Evolutionary conservation across 495 filamentous ascomycete genomes (phyloP), one percentile per base, ranked within the genome.

Genomic region (Articulospora tetracladia): DNA sequence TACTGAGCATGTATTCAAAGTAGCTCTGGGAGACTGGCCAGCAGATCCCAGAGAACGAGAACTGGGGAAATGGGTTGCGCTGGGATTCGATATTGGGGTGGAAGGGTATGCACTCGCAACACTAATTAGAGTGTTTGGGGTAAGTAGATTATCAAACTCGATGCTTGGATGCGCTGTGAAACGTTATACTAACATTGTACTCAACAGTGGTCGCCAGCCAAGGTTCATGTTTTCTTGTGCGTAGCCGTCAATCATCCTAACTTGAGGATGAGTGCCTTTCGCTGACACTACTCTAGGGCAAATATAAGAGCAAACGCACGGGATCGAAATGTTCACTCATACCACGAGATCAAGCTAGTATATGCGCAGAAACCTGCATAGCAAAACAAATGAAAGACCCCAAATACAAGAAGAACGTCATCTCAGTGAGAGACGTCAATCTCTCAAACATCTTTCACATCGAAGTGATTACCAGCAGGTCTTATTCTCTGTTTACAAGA

Each of bases 11-110:
- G 28, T 47, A 3, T 65, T 60, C 58, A 66, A 73, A 64, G 59
- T 70, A 12, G 74, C 76, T 8, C 55, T 76, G 39, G 75, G 76
- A 11, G 72, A 72, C 7, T 82, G 80, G 80, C 62, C 75, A 4
- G 64, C 63, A 22, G 74, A 83, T 55, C 66, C 60, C 22, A 68
- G 70, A 25, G 47, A 79, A 47, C 77, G 76, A 56, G 72, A 80
- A 56, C 67, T 81, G 22, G 79, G 79, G 0, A 53, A 55, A 34
- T 80, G 70, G 69, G 73, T 76, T 54, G 53, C 68, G 34, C 51
- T 77, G 0, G 69, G 74, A 44, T 79, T 76, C 61, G 69, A 76
- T 55, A 66, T 73, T 50, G 75, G 77, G 0, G 68, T 79, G 54
- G 77, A 76, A 46, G 73, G 73, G 1, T 65, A 57, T 55, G 51